Evolutionary conservation across 2,329 filamentous ascomycete genomes (phyloP).

Genomic region (Aspergillus uvarum): DNA sequence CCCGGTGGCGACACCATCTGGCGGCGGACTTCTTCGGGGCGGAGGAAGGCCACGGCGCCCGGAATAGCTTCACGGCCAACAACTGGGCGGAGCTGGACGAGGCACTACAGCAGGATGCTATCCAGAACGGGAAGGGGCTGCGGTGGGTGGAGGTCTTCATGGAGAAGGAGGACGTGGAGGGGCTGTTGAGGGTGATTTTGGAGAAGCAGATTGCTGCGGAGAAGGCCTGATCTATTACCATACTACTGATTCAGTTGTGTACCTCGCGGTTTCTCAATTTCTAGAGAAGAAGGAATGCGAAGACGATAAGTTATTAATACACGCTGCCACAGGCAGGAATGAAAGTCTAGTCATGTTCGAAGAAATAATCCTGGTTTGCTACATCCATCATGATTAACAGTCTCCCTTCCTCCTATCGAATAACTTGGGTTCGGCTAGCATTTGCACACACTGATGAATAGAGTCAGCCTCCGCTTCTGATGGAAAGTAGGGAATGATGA

Average conservation of each 20-base stretch:
- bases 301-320: neutral
- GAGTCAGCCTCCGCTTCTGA: neutral
- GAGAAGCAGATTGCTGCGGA: conserved; percentile 32
- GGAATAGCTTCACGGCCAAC: conserved; percentile 42
- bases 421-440: neutral
- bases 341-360: neutral
- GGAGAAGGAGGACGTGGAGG: conserved; percentile 39
- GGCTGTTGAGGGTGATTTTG: conserved; percentile 33
- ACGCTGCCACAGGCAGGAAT: neutral
- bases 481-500: neutral
- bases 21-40: conserved; percentile 52
- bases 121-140: conserved; percentile 41
- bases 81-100: conserved; percentile 50
- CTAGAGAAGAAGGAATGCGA: neutral
- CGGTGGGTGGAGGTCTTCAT: conserved; percentile 46
- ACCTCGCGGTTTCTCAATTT: neutral
- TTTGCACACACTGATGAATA: neutral
- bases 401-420: neutral
- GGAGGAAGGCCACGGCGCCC: conserved; percentile 33
- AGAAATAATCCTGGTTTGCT: neutral
- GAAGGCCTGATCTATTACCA: conserved; percentile 8
- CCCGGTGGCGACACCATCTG: conserved; percentile 53
- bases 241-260: neutral
- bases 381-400: neutral
- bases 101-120: conserved; percentile 37